These are phyloP conservation scores for Mallotus japonicus DNA, from an alignment of 441 rosid species.

Conservation along the genomic window DNA sequence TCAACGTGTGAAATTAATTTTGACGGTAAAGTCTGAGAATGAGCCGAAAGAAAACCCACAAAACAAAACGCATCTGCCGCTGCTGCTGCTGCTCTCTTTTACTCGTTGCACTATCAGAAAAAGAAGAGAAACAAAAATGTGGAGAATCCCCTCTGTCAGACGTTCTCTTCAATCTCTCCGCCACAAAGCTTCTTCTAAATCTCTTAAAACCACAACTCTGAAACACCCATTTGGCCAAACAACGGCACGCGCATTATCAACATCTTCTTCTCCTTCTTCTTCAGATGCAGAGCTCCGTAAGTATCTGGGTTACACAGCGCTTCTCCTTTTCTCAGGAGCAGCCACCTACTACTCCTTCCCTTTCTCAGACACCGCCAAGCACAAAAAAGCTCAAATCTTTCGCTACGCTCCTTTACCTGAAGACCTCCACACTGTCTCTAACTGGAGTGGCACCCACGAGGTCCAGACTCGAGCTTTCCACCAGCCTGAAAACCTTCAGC, in stretches of 20 bases:
- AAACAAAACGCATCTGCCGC: not conserved
- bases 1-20: too few species aligned
- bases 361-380: conserved; percentile 70
- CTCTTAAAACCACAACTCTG: conserved; percentile 2
- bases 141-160: conserved; percentile 19
- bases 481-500: conserved; percentile 74
- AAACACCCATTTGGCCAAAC: conserved; percentile 19
- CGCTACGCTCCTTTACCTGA: conserved; percentile 92
- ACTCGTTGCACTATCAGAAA: conserved; percentile 25
- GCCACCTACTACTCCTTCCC: conserved; percentile 95
- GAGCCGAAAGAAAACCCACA: too few species aligned
- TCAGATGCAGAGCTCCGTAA: conserved; percentile 70
- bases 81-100: not conserved
- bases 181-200: conserved; percentile 22
- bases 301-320: conserved; percentile 82
- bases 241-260: conserved; percentile 34
- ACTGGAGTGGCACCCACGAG: conserved; percentile 99
- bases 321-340: conserved; percentile 64
- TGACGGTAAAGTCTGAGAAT: too few species aligned
- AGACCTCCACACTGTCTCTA: conserved; percentile 89
- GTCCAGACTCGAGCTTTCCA: conserved; percentile 82
- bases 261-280: conserved; percentile 39
- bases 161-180: conserved; percentile 30
- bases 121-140: conserved; percentile 8
- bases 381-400: conserved; percentile 89